Evolutionary conservation across 352 stramenopile species (phyloP), one percentile per base, ranked within the genome.

Genomic region (Phytophthora constricta): DNA sequence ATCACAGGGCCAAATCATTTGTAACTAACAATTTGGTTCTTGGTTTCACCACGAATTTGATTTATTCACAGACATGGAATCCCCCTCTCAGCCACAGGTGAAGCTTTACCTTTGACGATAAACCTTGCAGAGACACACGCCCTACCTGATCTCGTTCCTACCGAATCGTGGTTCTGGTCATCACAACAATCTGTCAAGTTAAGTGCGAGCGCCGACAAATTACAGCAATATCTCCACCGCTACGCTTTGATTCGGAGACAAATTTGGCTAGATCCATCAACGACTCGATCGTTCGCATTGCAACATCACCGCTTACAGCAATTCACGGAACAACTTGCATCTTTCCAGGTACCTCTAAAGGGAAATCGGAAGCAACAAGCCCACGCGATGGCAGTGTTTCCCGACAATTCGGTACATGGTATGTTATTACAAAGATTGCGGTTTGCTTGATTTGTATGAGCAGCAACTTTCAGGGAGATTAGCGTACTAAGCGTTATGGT

Each of bases 241-340:
- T 74, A 58, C 3, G 28, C 69, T 3, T 56, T 93, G 4, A 76
- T 70, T 39, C 71, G 73, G 10, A 67, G 81, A 20, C 68, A 87
- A 28, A 84, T 91, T 42, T 91, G 78, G 72, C 56, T 93, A 1
- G 85, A 93, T 27, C 85, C 83, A 8, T 71, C 85, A 11, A 90
- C 82, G 11, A 79, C 80, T 5, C 68, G 76, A 23, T 81, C 79
- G 13, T 93, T 84, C 55, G 42, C 58, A 0, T 51, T 93, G 20
- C 62, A 87, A 27, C 81, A 89, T 27, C 79, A 90, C 33, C 85
- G 85, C 20, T 51, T 80, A 13, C 62, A 90, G 28, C 52, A 66
- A 9, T 93, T 93, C 51, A 86, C 77, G 0, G 85, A 93, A 53
- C 65, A 91, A 48, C 49, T 93, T 1, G 74, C 81, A n/a, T 92